Conservation (phyloP, 2,329 filamentous ascomycete species). For the Hymenoscyphus salicellus region DNA sequence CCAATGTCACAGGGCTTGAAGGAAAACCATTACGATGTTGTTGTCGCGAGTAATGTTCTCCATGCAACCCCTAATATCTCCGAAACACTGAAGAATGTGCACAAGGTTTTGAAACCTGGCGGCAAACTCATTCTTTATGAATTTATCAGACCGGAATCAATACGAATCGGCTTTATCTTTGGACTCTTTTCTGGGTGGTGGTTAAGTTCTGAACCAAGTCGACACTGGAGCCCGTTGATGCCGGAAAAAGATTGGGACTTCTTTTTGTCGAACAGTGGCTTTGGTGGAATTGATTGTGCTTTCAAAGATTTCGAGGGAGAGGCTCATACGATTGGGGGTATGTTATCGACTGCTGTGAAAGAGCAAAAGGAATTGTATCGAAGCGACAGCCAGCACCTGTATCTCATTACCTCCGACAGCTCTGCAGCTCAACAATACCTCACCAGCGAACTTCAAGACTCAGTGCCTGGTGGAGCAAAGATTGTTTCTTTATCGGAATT, state of each 20-base stretch:
- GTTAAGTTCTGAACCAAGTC: constrained; percentile 7
- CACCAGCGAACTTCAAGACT: neutral
- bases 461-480: neutral
- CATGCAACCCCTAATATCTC: constrained; percentile 26
- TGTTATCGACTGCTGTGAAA: neutral
- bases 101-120: constrained; percentile 28
- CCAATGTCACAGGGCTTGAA: constrained; percentile 37
- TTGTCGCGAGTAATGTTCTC: constrained; percentile 29
- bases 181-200: constrained; percentile 21
- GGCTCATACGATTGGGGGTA: neutral
- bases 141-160: neutral
- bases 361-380: neutral
- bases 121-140: constrained; percentile 11
- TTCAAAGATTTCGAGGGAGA: neutral
- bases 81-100: constrained; percentile 20
- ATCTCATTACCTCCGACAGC: neutral
- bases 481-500: neutral
- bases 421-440: neutral
- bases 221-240: constrained; percentile 25
- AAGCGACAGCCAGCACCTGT: neutral
- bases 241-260: constrained; percentile 26
- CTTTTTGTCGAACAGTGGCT: constrained; percentile 31
- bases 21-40: constrained; percentile 30
- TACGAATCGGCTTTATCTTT: constrained; percentile 6
- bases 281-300: constrained; percentile 31